phyloP scores from a whole-genome alignment of 73 alveolate genomes.

The Paramecium biaurelia region DNA sequence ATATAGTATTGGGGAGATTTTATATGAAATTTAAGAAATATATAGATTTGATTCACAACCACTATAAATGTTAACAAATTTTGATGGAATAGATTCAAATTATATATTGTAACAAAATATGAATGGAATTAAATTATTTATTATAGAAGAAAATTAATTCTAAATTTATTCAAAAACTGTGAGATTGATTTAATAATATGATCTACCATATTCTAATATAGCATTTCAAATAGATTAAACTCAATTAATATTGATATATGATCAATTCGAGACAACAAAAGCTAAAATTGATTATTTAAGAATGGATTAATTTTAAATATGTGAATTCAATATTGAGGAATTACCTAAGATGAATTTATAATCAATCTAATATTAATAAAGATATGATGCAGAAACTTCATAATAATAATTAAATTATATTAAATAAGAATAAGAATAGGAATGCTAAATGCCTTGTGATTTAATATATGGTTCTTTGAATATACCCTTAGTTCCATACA shows the following conservation, averaged over 20 bases:
- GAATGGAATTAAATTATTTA: background rate
- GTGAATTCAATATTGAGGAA: background rate
- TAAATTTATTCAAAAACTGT: background rate
- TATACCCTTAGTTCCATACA: background rate
- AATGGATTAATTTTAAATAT: background rate
- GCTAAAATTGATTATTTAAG: background rate
- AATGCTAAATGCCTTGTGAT: background rate
- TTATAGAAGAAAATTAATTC: background rate
- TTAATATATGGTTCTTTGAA: background rate
- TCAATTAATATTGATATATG: background rate
- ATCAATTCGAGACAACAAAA: background rate
- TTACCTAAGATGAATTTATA: background rate
- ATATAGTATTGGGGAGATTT: background rate
- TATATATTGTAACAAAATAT: background rate
- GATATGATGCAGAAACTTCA: background rate
- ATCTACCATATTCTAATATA: background rate
- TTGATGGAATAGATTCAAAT: background rate
- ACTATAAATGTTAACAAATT: background rate
- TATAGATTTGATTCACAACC: background rate
- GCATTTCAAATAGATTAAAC: background rate
- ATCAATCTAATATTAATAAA: background rate
- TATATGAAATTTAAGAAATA: background rate
- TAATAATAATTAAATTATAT: background rate
- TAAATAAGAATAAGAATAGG: background rate
- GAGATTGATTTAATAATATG: background rate